phyloP scores from a whole-genome alignment of 768 basidiomycete genomes.

The Dacryopinax spathularia region DNA sequence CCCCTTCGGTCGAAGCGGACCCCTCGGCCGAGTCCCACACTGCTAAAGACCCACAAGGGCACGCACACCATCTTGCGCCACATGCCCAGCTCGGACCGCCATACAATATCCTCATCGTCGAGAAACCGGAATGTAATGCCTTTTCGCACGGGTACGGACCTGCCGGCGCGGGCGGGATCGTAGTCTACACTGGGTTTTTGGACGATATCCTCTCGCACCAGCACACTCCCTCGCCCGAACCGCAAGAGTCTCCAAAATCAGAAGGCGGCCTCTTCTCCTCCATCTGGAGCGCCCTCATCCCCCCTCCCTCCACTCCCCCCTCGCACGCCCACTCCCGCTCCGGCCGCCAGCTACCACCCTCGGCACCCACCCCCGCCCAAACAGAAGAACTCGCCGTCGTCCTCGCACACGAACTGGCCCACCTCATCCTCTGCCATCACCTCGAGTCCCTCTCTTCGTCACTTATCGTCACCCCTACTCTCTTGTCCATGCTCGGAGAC shows the following conservation, averaged over 20 bases:
- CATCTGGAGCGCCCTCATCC: slow-evolving; percentile 38
- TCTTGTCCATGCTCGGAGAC: slow-evolving; percentile 64
- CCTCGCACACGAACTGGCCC: slow-evolving; percentile 85
- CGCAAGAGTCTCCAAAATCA: slow-evolving; percentile 16
- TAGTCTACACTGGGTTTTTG: slow-evolving; percentile 86
- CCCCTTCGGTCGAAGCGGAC: slow-evolving; percentile 19
- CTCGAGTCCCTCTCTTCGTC: slow-evolving; percentile 79
- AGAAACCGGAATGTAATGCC: slow-evolving; percentile 77
- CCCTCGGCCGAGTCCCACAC: slow-evolving; percentile 8
- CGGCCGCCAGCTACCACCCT: slow-evolving; percentile 25
- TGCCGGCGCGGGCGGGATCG: slow-evolving; percentile 81
- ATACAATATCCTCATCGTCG: slow-evolving; percentile 79
- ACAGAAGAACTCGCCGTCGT: slow-evolving; percentile 80
- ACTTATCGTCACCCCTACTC: slow-evolving; percentile 66
- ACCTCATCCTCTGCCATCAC: slow-evolving; percentile 81
- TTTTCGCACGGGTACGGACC: slow-evolving; percentile 94
- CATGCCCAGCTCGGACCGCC: slow-evolving; percentile 65
- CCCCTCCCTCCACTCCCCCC: slow-evolving; percentile 28
- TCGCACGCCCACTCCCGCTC: slow-evolving; percentile 17
- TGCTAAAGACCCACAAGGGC: slow-evolving; percentile 27
- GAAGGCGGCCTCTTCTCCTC: slow-evolving; percentile 21
- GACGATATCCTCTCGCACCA: slow-evolving; percentile 51
- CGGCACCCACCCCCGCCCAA: slow-evolving; percentile 58
- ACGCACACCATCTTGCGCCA: slow-evolving; percentile 23
- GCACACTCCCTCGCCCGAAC: slow-evolving; percentile 11